phyloP scores from a whole-genome alignment of 352 stramenopile species.

The Phytophthora hibernalis region DNA sequence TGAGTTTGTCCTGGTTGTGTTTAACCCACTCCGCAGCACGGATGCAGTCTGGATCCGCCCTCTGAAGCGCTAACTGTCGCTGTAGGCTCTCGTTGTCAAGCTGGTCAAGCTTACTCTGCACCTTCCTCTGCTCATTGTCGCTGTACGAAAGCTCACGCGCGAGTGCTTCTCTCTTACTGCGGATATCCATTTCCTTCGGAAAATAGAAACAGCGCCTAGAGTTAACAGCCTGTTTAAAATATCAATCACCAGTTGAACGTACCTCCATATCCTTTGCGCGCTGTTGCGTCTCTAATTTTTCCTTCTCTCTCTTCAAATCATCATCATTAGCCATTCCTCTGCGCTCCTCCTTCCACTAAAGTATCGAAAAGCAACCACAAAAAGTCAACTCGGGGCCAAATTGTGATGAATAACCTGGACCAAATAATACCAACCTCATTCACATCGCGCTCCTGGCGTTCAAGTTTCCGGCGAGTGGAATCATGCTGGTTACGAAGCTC shows the following conservation, averaged over 20 bases:
- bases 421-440: constrained; percentile 43
- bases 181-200: constrained; percentile 72
- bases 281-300: constrained; percentile 68
- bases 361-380: not conserved
- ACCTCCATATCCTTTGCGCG: constrained; percentile 79
- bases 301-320: constrained; percentile 65
- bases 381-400: not conserved
- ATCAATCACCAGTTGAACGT: not conserved
- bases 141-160: constrained; percentile 52
- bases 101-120: constrained; percentile 59
- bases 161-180: constrained; percentile 67
- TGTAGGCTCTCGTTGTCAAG: constrained; percentile 85
- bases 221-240: not conserved
- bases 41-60: constrained; percentile 73
- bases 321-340: constrained; percentile 57
- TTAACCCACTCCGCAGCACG: constrained; percentile 81
- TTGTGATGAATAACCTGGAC: not conserved
- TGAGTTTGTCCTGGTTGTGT: constrained; percentile 68
- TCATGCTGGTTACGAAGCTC: constrained; percentile 81
- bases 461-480: constrained; percentile 62
- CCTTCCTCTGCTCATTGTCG: constrained; percentile 63
- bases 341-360: constrained; percentile 69
- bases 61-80: constrained; percentile 62
- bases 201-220: not conserved
- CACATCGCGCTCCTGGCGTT: constrained; percentile 72